These are phyloP conservation scores for Kingdonia uniflora DNA, from an alignment of 164 flowering plant genomes.

Conservation along the genomic window DNA sequence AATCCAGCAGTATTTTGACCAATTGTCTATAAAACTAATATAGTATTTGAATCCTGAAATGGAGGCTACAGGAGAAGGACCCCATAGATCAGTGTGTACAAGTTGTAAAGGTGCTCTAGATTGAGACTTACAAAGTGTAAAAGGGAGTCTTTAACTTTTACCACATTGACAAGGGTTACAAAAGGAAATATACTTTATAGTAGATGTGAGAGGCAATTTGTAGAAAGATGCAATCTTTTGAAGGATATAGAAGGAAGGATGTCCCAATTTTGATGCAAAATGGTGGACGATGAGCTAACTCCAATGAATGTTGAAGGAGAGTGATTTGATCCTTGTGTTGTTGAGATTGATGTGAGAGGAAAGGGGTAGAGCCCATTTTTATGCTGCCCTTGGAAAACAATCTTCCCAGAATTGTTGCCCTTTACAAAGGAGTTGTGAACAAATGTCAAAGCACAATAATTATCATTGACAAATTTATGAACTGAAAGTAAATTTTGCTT, in stretches of 20 bases:
- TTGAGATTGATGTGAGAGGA: too few relatives aligned
- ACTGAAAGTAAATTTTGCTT: background rate
- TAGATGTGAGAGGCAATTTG: background rate
- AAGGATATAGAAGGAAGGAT: too few relatives aligned
- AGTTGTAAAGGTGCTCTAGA: too few relatives aligned
- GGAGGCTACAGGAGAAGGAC: background rate
- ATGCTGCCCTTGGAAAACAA: too few relatives aligned
- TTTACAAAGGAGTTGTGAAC: too few relatives aligned
- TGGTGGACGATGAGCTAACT: background rate
- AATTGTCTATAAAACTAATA: background rate
- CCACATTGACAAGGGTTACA: background rate
- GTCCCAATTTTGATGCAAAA: background rate
- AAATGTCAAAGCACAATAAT: background rate
- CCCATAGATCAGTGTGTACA: too few relatives aligned
- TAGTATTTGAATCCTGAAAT: background rate
- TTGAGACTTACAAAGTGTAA: background rate
- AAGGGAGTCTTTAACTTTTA: background rate
- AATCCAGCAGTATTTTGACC: too few relatives aligned
- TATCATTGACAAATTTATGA: constrained; percentile 1
- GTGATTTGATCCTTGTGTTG: too few relatives aligned
- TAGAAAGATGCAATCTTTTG: too few relatives aligned
- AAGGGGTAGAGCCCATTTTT: background rate
- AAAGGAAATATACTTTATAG: background rate
- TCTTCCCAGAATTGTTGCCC: too few relatives aligned
- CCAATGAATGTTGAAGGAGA: background rate